Conservation (phyloP, 208 protist genomes). For the Leishmania braziliensis region DNA sequence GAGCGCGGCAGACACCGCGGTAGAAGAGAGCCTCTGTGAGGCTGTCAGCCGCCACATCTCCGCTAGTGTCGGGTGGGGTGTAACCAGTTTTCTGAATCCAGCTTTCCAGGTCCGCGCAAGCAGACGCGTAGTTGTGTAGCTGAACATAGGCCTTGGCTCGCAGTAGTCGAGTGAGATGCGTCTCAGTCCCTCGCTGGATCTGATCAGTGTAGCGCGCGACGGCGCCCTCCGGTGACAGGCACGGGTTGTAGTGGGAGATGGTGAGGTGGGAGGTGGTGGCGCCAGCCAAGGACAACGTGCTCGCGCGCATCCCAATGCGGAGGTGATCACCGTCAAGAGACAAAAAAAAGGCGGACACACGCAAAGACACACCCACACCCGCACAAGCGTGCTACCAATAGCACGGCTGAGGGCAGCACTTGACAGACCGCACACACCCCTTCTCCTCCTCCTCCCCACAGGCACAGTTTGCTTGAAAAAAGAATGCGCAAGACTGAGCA, state of each 20-base stretch:
- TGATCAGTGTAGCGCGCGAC: constrained; percentile 30
- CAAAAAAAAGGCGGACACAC: neutral
- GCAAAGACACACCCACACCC: neutral
- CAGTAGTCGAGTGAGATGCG: constrained; percentile 30
- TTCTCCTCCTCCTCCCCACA: neutral
- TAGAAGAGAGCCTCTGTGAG: constrained; percentile 38
- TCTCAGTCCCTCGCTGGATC: constrained; percentile 27
- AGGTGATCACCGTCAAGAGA: neutral
- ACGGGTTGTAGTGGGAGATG: constrained; percentile 30
- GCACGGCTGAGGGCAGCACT: neutral
- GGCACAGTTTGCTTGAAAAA: neutral
- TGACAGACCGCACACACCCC: neutral
- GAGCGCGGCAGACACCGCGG: constrained; percentile 55
- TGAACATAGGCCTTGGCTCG: constrained; percentile 47
- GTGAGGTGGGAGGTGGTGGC: neutral
- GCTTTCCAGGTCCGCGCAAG: constrained; percentile 44
- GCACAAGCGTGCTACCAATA: neutral
- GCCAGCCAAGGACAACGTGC: neutral
- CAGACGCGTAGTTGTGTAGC: constrained; percentile 37
- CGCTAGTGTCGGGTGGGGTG: neutral
- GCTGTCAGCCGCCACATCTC: constrained; percentile 1
- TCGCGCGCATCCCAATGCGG: neutral
- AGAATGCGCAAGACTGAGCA: neutral
- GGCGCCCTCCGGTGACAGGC: constrained; percentile 36
- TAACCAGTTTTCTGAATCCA: constrained; percentile 23